Evolutionary conservation across 2,329 filamentous ascomycete species (phyloP).

Genomic region (Pestalotiopsis sp.): DNA sequence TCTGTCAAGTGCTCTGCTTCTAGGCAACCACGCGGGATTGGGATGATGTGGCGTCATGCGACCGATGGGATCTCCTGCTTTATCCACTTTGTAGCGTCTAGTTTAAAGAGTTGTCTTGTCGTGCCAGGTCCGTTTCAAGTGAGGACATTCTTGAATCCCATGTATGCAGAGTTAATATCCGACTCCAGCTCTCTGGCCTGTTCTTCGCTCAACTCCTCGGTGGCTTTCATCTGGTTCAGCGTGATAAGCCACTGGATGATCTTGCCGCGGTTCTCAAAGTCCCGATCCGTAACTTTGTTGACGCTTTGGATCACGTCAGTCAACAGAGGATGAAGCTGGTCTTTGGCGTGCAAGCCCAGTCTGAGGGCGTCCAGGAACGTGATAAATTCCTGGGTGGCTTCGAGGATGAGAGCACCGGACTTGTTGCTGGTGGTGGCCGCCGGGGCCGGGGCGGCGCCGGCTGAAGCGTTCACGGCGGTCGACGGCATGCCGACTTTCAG

Average conservation of each 20-base stretch:
- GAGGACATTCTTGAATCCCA: constrained; percentile 85
- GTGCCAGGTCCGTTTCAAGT: not conserved
- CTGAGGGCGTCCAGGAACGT: constrained; percentile 95
- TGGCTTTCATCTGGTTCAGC: constrained; percentile 96
- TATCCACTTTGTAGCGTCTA: no score
- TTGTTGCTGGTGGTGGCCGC: constrained; percentile 45
- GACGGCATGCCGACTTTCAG: constrained; percentile 91
- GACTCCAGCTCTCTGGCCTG: constrained; percentile 87
- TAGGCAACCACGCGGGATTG: no score
- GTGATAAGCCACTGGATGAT: constrained; percentile 98
- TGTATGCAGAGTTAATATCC: constrained; percentile 92
- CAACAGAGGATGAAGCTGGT: constrained; percentile 91
- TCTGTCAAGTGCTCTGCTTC: no score
- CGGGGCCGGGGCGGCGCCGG: constrained; percentile 43
- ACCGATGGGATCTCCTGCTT: no score
- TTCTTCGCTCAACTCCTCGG: constrained; percentile 84
- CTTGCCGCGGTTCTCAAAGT: constrained; percentile 94
- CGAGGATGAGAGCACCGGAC: constrained; percentile 72
- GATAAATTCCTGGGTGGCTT: constrained; percentile 97
- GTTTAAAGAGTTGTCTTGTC: no score
- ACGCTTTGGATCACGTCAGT: constrained; percentile 96
- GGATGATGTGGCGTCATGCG: no score
- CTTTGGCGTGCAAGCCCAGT: constrained; percentile 89
- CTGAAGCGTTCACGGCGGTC: constrained; percentile 66
- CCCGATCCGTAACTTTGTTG: constrained; percentile 92